Percentiles rank a stretch among this genome's conserved stretches.
phyloP scores from a whole-genome alignment of 2,329 filamentous ascomycete species.

The Incumbomyces lentus region DNA sequence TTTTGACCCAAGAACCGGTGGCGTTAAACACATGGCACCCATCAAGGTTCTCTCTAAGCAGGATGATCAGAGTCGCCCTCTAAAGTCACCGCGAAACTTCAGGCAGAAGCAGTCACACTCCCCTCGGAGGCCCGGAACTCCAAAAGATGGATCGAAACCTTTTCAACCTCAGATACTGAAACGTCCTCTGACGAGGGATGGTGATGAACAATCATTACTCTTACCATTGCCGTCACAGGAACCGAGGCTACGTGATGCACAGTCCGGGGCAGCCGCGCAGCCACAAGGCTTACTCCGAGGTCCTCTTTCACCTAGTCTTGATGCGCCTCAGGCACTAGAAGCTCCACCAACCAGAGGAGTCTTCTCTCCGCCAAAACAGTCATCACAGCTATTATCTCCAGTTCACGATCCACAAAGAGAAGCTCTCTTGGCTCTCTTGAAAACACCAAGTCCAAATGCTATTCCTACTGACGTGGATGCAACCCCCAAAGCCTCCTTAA shows the following conservation, averaged over 20 bases:
- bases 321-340: neutral
- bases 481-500: constrained; percentile 2
- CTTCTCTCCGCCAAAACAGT: neutral
- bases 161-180: constrained; percentile 47
- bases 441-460: neutral
- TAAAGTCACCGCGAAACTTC: constrained; percentile 23
- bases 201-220: neutral
- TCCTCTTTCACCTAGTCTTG: neutral
- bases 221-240: neutral
- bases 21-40: constrained; percentile 18
- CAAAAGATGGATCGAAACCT: constrained; percentile 25
- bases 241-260: neutral
- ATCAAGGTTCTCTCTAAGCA: constrained; percentile 21
- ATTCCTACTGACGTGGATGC: neutral
- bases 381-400: neutral
- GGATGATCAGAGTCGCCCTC: constrained; percentile 9
- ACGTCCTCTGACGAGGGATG: constrained; percentile 33
- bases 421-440: constrained; percentile 1
- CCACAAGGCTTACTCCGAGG: constrained; percentile 4
- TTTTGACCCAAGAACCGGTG: constrained; percentile 18
- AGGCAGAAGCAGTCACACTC: constrained; percentile 11
- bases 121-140: constrained; percentile 1
- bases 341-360: neutral
- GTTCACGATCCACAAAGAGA: constrained; percentile 2
- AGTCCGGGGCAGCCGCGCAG: constrained; percentile 4